Evolutionary conservation across 2,329 filamentous ascomycete species (phyloP).

Genomic region (Huntiella bhutanensis): DNA sequence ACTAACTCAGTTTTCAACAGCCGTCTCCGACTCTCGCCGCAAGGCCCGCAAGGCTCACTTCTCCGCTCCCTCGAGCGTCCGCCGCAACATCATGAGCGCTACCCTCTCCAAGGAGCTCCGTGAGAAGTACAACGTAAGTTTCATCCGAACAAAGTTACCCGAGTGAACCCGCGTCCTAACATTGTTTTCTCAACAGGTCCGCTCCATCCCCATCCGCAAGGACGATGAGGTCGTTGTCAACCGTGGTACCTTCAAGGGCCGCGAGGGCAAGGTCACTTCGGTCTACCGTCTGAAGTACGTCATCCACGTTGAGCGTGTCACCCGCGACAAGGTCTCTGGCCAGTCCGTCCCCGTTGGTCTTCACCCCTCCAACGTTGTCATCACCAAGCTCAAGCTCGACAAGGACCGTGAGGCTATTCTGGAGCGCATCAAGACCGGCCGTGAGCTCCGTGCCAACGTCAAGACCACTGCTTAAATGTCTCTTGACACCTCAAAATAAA

Average conservation of each 20-base stretch:
- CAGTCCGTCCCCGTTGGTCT: constrained; percentile 89
- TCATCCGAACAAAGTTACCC: neutral
- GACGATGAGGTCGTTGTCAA: constrained; percentile 89
- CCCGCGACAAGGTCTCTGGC: constrained; percentile 92
- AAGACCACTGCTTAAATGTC: constrained; percentile 32
- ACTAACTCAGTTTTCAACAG: constrained; percentile 20
- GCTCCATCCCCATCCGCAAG: constrained; percentile 92
- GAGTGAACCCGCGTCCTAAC: constrained; percentile 1
- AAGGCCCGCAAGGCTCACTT: constrained; percentile 99
- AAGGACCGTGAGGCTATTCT: constrained; percentile 84
- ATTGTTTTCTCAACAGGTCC: constrained; percentile 40
- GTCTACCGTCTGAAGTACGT: constrained; percentile 98
- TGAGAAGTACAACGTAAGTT: constrained; percentile 92
- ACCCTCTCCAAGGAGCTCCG: constrained; percentile 91
- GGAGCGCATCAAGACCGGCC: constrained; percentile 64
- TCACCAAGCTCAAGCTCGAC: constrained; percentile 98
- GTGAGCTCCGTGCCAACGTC: constrained; percentile 56
- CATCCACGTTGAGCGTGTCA: constrained; percentile 91
- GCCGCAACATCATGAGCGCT: constrained; percentile 93
- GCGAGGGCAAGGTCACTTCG: constrained; percentile 93
- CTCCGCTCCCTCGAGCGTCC: constrained; percentile 79
- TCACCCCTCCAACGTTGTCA: constrained; percentile 90
- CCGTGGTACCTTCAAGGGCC: constrained; percentile 88
- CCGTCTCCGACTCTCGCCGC: constrained; percentile 63
- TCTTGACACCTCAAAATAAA: neutral